These are phyloP conservation scores for Beauveria asiatica DNA, from an alignment of 2,329 filamentous ascomycete species.

Conservation along the genomic window DNA sequence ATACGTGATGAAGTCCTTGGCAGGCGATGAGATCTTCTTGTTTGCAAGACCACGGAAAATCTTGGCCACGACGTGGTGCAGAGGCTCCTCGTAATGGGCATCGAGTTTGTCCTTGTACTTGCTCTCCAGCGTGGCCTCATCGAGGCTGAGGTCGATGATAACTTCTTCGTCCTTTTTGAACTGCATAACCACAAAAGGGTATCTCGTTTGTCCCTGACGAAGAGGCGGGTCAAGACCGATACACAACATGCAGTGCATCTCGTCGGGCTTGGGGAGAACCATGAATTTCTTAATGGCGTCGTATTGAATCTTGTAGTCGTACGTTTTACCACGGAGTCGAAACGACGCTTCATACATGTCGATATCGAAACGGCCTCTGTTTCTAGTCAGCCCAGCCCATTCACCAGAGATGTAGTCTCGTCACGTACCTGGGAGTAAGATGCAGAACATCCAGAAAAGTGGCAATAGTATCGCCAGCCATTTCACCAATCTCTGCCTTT, in stretches of 20 bases:
- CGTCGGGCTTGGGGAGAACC: constrained; percentile 96
- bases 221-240: constrained; percentile 91
- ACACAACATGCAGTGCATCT: constrained; percentile 89
- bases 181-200: constrained; percentile 98
- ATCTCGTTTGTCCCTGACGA: constrained; percentile 92
- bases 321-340: constrained; percentile 94
- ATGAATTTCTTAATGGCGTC: constrained; percentile 98
- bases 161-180: constrained; percentile 98
- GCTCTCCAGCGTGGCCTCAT: constrained; percentile 73
- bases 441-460: constrained; percentile 96
- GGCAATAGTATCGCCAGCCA: constrained; percentile 95
- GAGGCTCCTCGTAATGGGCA: constrained; percentile 83
- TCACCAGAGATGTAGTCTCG: background rate
- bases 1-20: constrained; percentile 82
- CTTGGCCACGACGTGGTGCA: constrained; percentile 88
- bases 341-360: constrained; percentile 99
- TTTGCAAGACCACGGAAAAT: constrained; percentile 91
- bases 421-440: constrained; percentile 73
- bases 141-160: constrained; percentile 91
- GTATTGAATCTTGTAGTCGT: constrained; percentile 99
- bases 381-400: constrained; percentile 17
- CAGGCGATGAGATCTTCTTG: constrained; percentile 90
- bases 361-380: constrained; percentile 96
- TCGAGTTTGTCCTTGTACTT: constrained; percentile 86
- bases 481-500: constrained; percentile 97